Base-by-base conservation (phyloP, 768 basidiomycete genomes). In the Pisolithus albus region DNA sequence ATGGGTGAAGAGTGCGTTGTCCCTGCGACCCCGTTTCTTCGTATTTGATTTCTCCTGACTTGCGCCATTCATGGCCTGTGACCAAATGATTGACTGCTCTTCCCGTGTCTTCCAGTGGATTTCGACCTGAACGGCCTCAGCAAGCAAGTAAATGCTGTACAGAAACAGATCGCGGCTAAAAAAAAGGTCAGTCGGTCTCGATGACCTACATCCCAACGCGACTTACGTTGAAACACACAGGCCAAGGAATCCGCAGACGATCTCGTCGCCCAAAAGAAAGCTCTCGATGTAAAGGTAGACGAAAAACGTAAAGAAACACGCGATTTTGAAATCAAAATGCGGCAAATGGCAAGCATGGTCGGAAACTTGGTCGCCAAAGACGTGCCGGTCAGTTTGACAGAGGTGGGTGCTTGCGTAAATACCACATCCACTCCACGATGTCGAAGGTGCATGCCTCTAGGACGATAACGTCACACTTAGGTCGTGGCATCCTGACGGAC, bases 161-260 rank as follows among this genome's bases (percentile, higher is more conserved):
- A 99, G 74, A 99, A 98, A 69, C 82, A 97, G 69, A 97, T 99
- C 62, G 84, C 83, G 10, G 76, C 80, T 2, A 96, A 92, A 81
- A 96, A 92, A 71, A 98, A 95, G 84, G 92, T 83, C 51, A 28
- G 65, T 30, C 5, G n/a, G 30, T 10, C 41, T 24, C 26, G 13
- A 18, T 5, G 8, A 8, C 4, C 21, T 9, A 19, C 23, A 10
- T 21, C 43, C 1, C 34, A 15, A 38, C 24, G 50, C 26, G 46
- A 50, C 28, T 23, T 32, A 44, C 52, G 32, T 9, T 40, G 24
- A 40, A 15, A 34, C 18, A 28, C 47, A 11, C 60, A 96, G 92
- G 92, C 89, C 15, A 98, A 97, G 68, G 82, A 97, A 70, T 74
- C 84, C 51, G 92, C 94, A 16, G 86, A 91, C 55, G 92, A 92